Evolutionary conservation across 2,329 filamentous ascomycete genomes (phyloP), one percentile per base, ranked within the genome.

Genomic region (Aspergillus felis): DNA sequence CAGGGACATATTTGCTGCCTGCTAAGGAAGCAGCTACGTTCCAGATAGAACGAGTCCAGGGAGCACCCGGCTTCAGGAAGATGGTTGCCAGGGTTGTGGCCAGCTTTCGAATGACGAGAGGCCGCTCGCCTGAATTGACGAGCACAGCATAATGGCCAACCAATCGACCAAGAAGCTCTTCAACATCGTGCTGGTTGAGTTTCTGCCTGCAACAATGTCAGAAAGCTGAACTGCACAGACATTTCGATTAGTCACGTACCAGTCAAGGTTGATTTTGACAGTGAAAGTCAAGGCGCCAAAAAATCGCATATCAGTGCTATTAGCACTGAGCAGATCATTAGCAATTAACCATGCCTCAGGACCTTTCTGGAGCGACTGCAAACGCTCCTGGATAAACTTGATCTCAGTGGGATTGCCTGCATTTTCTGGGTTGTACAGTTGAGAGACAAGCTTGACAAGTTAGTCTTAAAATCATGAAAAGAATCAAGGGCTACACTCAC

Each of bases 261-360:
- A 91, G 70, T 94, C 91, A n/a, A 87, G 88, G 71, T 97, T 97
- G 57, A 97, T 84, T 76, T 97, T 99, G 66, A 97, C 86, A 52
- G 91, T 95, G 64, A 97, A 88, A 0, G 93, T 97, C 58, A 97
- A 81, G 29, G 92, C 93, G 14, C 91, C 94, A 71, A 96, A 96
- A 76, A 97, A 97, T 62, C 89, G 88, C 64, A 94, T 85, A 66
- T 92, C 88, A 59, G 89, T 84, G 64, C 90, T 86, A 24, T 83
- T 78, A 59, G 85, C 86, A 52, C 79, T 79, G 10, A 97, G 79
- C 14, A 97, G 80, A 53, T 85, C 84, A 68, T 93, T 87, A 22
- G 91, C 92, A 49, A 97, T 82, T 56, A 89, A 82, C 94, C 94
- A 99, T 55, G 92, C 93, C 67, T 90, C 82, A 1, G 87, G 81